Conservation (phyloP, 495 filamentous ascomycete genomes). For the Penicillium odoratum region DNA sequence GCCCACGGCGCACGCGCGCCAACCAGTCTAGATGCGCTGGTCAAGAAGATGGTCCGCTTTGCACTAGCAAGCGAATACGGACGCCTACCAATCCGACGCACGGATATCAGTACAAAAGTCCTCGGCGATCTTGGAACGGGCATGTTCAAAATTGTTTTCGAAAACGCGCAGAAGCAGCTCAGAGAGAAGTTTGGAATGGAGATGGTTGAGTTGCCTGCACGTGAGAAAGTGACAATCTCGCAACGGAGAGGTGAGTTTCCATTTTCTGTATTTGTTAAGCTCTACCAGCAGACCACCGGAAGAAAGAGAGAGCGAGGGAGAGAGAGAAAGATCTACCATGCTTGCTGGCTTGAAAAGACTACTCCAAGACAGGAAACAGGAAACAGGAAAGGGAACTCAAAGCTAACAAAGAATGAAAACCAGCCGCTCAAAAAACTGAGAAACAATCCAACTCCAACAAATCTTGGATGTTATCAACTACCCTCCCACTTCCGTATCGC, state of each 20-base stretch:
- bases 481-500: conserved; percentile 66
- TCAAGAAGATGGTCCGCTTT: conserved; percentile 89
- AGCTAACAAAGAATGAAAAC: conserved; percentile 1
- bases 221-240: conserved; percentile 74
- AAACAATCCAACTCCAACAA: conserved; percentile 55
- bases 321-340: too few species aligned
- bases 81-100: conserved; percentile 71
- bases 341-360: too few species aligned
- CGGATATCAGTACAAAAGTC: conserved; percentile 74
- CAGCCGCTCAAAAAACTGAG: conserved; percentile 60
- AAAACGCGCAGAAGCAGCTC: conserved; percentile 64
- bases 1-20: conserved; percentile 31
- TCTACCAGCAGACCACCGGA: not conserved
- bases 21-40: conserved; percentile 60
- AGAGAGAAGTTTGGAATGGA: conserved; percentile 77
- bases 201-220: conserved; percentile 74
- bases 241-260: conserved; percentile 68
- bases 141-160: conserved; percentile 70
- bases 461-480: conserved; percentile 72
- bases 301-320: not conserved
- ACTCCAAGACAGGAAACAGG: too few species aligned
- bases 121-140: conserved; percentile 42
- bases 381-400: not conserved
- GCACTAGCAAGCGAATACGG: conserved; percentile 86
- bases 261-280: not conserved